Evolutionary conservation across 768 basidiomycete genomes (phyloP), one percentile per base, ranked within the genome.

Genomic region (Podaxis mareebaensis): DNA sequence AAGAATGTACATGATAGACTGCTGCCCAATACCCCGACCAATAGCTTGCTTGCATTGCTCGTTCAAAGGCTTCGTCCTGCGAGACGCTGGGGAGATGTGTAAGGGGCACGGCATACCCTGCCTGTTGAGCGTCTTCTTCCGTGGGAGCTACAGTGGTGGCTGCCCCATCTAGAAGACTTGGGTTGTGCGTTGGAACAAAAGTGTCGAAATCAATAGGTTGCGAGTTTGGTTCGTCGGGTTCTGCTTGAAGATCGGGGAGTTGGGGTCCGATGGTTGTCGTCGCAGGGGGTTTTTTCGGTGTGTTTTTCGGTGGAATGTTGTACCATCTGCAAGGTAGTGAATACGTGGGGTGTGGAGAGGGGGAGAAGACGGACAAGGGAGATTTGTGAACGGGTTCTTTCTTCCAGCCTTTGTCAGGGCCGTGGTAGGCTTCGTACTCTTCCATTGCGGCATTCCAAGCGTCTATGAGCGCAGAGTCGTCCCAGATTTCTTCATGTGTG

Each of bases 11-110:
- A 71, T 93, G 88, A 70, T 93, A 93, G 53, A 92, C 82, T 1
- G 91, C 91, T 2, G 91, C 92, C 91, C 92, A 94, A 72, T 93
- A 94, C 20, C 92, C 92, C 24, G 82, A 80, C 92, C 92, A 93
- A 72, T 93, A 94, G 86, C 90, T 92, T 17, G 92, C 91, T 33
- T 81, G 83, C 69, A 92, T 67, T 4, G 91, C 92, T 53, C 86
- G 85, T 26, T 81, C 78, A 73, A 93, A 93, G 0, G 91, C 91
- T 68, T 93, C 90, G 65, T 93, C 90, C 67, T 83, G 85, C 20
- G 61, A 62, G 53, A 62, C 30, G 17, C 26, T 33, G 7, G 42
- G 28, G 17, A 40, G 15, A 30, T 24, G 24, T 20, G 51, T 53
- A 22, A 44, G 57, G 46, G 58, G 46, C 6, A 49, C 5, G 28